Evolutionary conservation across 495 filamentous ascomycete genomes (phyloP).

Genomic region (Penicillium waksmanii): DNA sequence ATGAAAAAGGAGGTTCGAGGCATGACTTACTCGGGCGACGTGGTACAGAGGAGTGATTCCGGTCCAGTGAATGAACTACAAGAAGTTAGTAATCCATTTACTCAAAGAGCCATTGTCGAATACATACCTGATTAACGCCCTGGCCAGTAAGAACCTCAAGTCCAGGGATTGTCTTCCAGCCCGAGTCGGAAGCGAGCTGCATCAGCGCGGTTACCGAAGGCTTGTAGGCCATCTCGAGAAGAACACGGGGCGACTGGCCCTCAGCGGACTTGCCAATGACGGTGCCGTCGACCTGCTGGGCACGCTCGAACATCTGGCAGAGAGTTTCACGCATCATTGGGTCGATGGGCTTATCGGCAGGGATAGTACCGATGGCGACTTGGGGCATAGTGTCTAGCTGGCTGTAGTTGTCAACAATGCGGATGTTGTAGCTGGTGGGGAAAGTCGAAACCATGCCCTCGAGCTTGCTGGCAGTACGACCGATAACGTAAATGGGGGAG

Average conservation of each 20-base stretch:
- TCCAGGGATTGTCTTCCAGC: constrained; percentile 87
- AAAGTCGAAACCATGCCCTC: constrained; percentile 70
- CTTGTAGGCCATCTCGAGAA: constrained; percentile 97
- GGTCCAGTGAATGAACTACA: constrained; percentile 76
- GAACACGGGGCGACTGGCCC: constrained; percentile 51
- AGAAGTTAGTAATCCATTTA: constrained; percentile 23
- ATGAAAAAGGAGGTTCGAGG: background rate
- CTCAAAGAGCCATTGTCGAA: background rate
- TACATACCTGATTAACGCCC: constrained; percentile 68
- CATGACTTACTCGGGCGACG: constrained; percentile 55
- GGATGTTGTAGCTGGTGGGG: constrained; percentile 74
- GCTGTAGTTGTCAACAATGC: constrained; percentile 57
- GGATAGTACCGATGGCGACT: constrained; percentile 88
- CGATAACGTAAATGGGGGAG: constrained; percentile 83
- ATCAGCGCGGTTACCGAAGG: constrained; percentile 83
- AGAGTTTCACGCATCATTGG: constrained; percentile 68
- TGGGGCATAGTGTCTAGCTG: constrained; percentile 58
- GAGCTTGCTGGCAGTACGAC: constrained; percentile 72
- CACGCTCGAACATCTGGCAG: constrained; percentile 60
- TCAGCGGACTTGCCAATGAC: constrained; percentile 31
- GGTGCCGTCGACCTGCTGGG: constrained; percentile 42
- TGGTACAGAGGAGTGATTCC: constrained; percentile 72
- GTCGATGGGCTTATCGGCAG: constrained; percentile 86
- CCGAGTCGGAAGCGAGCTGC: constrained; percentile 75
- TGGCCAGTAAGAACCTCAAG: constrained; percentile 90